These are phyloP conservation scores for Clarireedia sp. DNA, from an alignment of 2,329 filamentous ascomycete species.

Conservation along the genomic window DNA sequence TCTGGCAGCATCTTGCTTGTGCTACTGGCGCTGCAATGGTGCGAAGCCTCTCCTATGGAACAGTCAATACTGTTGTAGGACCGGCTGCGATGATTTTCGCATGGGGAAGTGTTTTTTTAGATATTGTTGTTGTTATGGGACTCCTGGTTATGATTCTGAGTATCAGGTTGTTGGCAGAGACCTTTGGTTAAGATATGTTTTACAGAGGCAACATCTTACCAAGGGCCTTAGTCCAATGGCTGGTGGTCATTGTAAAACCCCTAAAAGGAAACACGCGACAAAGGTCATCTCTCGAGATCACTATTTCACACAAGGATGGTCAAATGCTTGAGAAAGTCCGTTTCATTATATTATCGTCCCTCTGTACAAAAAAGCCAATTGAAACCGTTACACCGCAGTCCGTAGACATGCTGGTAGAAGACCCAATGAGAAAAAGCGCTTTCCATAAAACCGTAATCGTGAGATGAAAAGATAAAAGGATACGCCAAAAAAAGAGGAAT, in stretches of 20 bases:
- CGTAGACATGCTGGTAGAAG: constrained; percentile 20
- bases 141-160: background rate
- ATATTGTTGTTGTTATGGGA: background rate
- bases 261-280: too few relatives aligned
- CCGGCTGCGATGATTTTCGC: background rate
- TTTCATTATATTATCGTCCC: constrained; percentile 9
- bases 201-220: background rate
- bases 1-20: background rate
- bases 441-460: constrained; percentile 1
- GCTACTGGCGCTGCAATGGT: background rate
- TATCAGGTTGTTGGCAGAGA: background rate
- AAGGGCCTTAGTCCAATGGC: too few relatives aligned
- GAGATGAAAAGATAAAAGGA: background rate
- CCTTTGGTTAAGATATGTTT: background rate
- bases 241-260: too few relatives aligned
- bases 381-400: constrained; percentile 15
- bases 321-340: constrained; percentile 1
- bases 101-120: background rate
- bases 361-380: constrained; percentile 1
- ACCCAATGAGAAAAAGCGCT: constrained; percentile 4
- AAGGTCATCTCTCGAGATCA: background rate
- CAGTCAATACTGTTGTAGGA: background rate
- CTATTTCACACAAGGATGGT: background rate
- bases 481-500: background rate
- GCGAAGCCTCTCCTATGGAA: background rate